A percentile compares a stretch with the other conserved stretches of the same genome.
Evolutionary conservation across 257 asterid species (phyloP).

Genomic region (Cruciata laevipes): DNA sequence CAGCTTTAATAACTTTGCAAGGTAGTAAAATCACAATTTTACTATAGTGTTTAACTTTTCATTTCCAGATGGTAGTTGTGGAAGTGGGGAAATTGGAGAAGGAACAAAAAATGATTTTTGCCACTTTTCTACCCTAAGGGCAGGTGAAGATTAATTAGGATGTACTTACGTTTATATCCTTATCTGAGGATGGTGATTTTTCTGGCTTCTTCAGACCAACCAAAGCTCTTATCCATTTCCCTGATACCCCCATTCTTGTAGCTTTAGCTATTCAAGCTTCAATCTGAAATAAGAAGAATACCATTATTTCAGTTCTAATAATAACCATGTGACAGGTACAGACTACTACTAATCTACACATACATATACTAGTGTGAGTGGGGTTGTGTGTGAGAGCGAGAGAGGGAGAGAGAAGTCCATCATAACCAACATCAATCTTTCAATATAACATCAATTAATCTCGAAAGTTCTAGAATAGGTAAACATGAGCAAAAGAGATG

Average conservation of each 20-base stretch:
- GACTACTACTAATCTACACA: neutral
- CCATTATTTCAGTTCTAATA: conserved; percentile 11
- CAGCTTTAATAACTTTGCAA: neutral
- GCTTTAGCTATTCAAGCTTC: conserved; percentile 17
- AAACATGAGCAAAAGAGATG: neutral
- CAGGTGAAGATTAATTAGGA: conserved; percentile 2
- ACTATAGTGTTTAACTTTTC: neutral
- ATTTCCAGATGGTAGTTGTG: neutral
- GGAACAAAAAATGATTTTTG: conserved; percentile 3
- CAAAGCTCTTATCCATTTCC: conserved; percentile 83
- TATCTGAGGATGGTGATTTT: conserved; percentile 54
- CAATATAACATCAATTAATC: neutral
- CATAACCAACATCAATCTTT: neutral
- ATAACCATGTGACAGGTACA: conserved; percentile 3
- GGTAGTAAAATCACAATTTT: neutral
- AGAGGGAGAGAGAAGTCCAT: neutral
- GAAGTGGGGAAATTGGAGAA: neutral
- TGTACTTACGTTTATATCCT: conserved; percentile 60
- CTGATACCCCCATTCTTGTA: conserved; percentile 70
- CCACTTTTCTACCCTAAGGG: neutral
- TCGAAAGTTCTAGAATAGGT: neutral
- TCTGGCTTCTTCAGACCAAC: conserved; percentile 73
- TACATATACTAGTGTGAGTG: neutral
- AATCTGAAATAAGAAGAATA: conserved; percentile 35
- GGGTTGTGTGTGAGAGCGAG: too few relatives aligned